phyloP scores from a whole-genome alignment of 257 asterid species.

The Ehretia macrophylla region DNA sequence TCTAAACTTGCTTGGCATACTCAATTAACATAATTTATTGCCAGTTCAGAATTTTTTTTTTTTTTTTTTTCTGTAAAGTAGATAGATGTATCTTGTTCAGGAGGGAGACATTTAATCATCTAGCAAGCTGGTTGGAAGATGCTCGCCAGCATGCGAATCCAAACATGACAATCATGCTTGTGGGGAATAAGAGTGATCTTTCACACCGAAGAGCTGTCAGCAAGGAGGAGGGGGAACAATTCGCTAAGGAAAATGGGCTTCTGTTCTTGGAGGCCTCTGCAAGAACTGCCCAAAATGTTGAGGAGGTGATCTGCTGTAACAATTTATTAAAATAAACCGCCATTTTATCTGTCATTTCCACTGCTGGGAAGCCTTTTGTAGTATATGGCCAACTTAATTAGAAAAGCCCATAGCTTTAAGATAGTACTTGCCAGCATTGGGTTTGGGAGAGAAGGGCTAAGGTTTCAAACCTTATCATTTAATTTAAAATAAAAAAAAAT shows the following conservation, averaged over 20 bases:
- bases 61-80: too few species aligned
- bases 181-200: conserved; percentile 77
- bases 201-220: conserved; percentile 72
- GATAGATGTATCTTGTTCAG: conserved; percentile 13
- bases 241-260: conserved; percentile 77
- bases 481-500: too few species aligned
- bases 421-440: too few species aligned
- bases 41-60: too few species aligned
- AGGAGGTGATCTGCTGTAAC: conserved; percentile 41
- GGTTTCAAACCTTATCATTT: too few species aligned
- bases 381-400: too few species aligned
- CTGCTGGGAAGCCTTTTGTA: too few species aligned
- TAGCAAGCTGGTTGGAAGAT: conserved; percentile 83
- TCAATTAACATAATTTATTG: too few species aligned
- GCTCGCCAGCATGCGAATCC: conserved; percentile 82
- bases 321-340: neutral
- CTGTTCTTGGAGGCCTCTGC: conserved; percentile 75
- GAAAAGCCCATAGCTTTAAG: too few species aligned
- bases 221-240: conserved; percentile 83
- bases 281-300: conserved; percentile 77
- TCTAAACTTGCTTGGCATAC: too few species aligned
- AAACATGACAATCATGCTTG: conserved; percentile 69
- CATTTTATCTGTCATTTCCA: too few species aligned
- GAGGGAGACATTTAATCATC: conserved; percentile 82
- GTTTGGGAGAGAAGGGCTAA: too few species aligned